These are phyloP conservation scores for Aspergillus puulaauensis DNA, from an alignment of 2,329 filamentous ascomycete species.

Conservation along the genomic window DNA sequence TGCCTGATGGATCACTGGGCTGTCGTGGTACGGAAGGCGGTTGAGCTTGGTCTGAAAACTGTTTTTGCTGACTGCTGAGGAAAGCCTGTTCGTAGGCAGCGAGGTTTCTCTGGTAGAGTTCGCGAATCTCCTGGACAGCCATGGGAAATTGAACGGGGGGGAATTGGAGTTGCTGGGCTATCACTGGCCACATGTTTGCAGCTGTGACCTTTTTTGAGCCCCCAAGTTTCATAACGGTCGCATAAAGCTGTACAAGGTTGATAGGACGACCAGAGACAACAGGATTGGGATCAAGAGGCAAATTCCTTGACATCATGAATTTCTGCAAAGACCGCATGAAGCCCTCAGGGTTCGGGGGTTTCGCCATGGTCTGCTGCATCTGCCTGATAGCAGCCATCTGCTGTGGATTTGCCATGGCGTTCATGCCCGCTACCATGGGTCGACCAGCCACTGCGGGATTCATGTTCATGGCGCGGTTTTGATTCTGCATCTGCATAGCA, in stretches of 20 bases:
- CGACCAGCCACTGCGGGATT: slow-evolving; percentile 38
- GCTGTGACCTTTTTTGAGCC: slow-evolving; percentile 73
- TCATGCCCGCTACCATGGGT: slow-evolving; percentile 35
- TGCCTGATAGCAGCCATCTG: slow-evolving; percentile 51
- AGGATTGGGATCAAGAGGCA: slow-evolving; percentile 74
- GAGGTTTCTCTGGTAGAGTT: slow-evolving; percentile 74
- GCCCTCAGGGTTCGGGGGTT: slow-evolving; percentile 56
- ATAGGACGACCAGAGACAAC: slow-evolving; percentile 71
- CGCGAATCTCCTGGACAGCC: slow-evolving; percentile 67
- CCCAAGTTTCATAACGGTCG: slow-evolving; percentile 71
- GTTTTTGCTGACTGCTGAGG: slow-evolving; percentile 46
- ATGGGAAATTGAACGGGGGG: slow-evolving; percentile 62
- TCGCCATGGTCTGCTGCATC: slow-evolving; percentile 44
- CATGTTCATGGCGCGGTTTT: slow-evolving; percentile 62
- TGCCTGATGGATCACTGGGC: slow-evolving; percentile 36
- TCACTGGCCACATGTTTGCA: slow-evolving; percentile 69
- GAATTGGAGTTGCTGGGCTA: slow-evolving; percentile 65
- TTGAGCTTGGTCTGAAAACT: slow-evolving; percentile 42
- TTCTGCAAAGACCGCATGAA: slow-evolving; percentile 73
- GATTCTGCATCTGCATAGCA: slow-evolving; percentile 79
- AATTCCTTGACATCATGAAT: slow-evolving; percentile 74
- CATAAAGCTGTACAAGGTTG: slow-evolving; percentile 75
- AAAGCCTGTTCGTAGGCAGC: slow-evolving; percentile 67
- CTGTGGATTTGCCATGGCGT: slow-evolving; percentile 41
- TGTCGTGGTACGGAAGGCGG: slow-evolving; percentile 45